Evolutionary conservation across 2,329 filamentous ascomycete species (phyloP), one percentile per base, ranked within the genome.

Genomic region (Penicillium sp.): DNA sequence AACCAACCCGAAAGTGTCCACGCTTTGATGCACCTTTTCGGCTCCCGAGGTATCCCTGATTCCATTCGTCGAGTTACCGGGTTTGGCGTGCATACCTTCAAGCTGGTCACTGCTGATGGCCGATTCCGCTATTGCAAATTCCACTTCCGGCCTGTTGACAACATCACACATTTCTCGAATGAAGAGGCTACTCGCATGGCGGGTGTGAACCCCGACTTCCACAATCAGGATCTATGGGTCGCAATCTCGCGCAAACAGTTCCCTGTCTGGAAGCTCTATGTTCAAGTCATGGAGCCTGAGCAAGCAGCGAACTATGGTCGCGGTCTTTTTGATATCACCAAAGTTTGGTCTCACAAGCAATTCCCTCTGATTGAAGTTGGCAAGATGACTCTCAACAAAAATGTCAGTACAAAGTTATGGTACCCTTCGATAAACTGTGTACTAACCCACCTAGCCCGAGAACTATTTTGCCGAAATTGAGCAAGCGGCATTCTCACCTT

Each of bases 381-480:
- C 16, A 77, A 78, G 48, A 72, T 87, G 65, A 81, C 78, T 0
- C 71, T 87, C 11, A 82, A 85, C 66, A 74, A 75, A 54, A 86
- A 85, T 61, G 77, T 79, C 62, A 60, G 67, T 8, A 8, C 30
- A 8, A 33, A 33, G 6, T 33, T 33, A 8, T 33, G 5, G 10
- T 33, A 33, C 30, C 7, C 30, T 33, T 8, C 10, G 30, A 6
- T 8, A 2, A 8, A 33, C 30, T 8, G 30, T 33, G 30, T 33
- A 33, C 30, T 33, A 8, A 33, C 30, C 28, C 16, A 4, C 59
- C n/a, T 35, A 68, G 70, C 68, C 81, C 0, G 74, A 80, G 52
- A 88, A 89, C 72, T 89, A 87, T 74, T 88, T 88, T 65, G 79
- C 82, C 45, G 87, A 90, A 65, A 84, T 89, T 49, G 88, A 91